These are phyloP conservation scores for Penicillium ucsense DNA, from an alignment of 495 filamentous ascomycete species.

Conservation along the genomic window DNA sequence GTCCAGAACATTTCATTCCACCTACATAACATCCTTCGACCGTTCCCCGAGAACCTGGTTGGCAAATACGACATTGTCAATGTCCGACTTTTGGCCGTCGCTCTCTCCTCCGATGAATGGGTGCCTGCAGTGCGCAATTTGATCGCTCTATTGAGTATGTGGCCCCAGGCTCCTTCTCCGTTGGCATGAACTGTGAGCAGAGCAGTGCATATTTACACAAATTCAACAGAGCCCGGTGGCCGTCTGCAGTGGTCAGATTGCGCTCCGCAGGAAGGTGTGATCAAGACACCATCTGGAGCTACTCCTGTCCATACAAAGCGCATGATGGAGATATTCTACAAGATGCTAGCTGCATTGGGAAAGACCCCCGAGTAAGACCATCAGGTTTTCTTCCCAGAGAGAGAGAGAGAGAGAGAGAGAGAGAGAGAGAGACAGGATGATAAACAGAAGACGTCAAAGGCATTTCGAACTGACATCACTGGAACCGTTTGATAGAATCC, in stretches of 20 bases:
- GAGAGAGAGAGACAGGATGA: too few relatives aligned
- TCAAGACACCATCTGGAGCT: background rate
- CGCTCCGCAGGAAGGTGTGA: background rate
- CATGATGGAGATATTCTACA: background rate
- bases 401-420: too few relatives aligned
- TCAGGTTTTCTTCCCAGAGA: too few relatives aligned
- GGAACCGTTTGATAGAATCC: too few relatives aligned
- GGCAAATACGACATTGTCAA: slow-evolving; percentile 2
- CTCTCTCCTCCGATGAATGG: slow-evolving; percentile 1
- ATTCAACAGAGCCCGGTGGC: background rate
- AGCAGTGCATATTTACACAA: too few relatives aligned
- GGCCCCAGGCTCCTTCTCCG: background rate
- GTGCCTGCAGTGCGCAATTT: slow-evolving; percentile 1
- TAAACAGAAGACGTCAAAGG: too few relatives aligned
- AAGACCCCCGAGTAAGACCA: slow-evolving; percentile 1
- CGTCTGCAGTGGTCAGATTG: slow-evolving; percentile 1
- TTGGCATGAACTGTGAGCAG: too few relatives aligned
- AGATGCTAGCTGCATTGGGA: background rate
- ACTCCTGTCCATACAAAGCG: background rate
- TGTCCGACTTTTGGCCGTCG: slow-evolving; percentile 2
- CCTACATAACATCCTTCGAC: background rate
- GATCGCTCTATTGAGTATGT: background rate
- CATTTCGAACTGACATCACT: too few relatives aligned
- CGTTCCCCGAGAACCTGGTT: background rate
- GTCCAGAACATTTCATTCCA: slow-evolving; percentile 1